Base-by-base conservation (phyloP, 202 grass and related monocot species). In the Cymbopogon flexuosus region DNA sequence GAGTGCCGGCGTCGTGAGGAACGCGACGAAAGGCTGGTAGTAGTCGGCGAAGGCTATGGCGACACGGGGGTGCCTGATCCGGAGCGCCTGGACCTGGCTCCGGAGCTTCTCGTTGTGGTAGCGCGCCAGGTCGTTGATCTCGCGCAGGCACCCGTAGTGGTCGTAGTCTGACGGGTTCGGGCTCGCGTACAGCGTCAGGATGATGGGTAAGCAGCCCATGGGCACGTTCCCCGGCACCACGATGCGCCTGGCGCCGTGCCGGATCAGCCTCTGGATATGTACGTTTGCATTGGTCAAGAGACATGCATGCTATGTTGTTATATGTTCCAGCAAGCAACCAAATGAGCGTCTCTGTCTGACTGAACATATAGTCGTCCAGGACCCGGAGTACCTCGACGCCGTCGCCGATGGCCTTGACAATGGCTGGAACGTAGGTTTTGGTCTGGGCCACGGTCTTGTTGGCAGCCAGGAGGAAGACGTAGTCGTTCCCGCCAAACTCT, bases 401-500 rank as follows among this genome's bases (percentile, higher is more conserved):
- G 0, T 0, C 0, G 34, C n/a, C 3, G 1, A 79, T 67, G 30
- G 62, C 21, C 7, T 73, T 15, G 11, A 83, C 51, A 16, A 83
- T 22, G 7, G 6, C 16, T n/a, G 85, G 54, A n/a, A 83, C 73
- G 2, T 78, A 87, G 42, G 41, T 18, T 35, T 22, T 35, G 22
- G 57, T 40, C 65, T 83, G 19, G 2, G 14, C 73, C 68, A 83
- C 41, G 9, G 79, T 62, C 65, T 72, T 73, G 23, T 71, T 65
- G 6, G 80, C 62, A 9, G 29, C 30, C 71, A 76, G 29, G n/a
- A 62, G 8, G 45, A 23, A 30, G n/a, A 9, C 15, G 86, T 91
- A 88, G 30, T 91, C 89, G 67, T 88, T 91, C 13, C 85, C 78
- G 35, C 89, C 82, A 29, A 91, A 52, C 46, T 85, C 89, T 15